These are phyloP conservation scores for Brassica napus DNA, from an alignment of 345 rosid genomes.

Conservation along the genomic window Da-Ae NC_063441.1:21795001-21795500, in stretches of 20 bases:
- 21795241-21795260: constrained; percentile 17
- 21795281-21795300: constrained; percentile 37
- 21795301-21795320: constrained; percentile 31
- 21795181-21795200: constrained; percentile 26
- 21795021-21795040: constrained; percentile 20
- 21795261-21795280: constrained; percentile 25
- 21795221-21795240: background rate
- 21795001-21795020: background rate
- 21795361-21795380: background rate
- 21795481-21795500: background rate
- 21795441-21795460: background rate
- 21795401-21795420: background rate
- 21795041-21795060: constrained; percentile 38
- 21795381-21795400: background rate
- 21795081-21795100: constrained; percentile 27
- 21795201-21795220: constrained; percentile 25
- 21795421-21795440: background rate
- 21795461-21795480: background rate
- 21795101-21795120: constrained; percentile 21
- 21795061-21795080: constrained; percentile 35
- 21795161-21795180: constrained; percentile 39
- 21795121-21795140: background rate
- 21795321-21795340: constrained; percentile 32
- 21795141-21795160: constrained; percentile 33
- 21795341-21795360: background rate